Base-by-base conservation (phyloP, 2,329 filamentous ascomycete genomes). In the Trichoderma sp. region DNA sequence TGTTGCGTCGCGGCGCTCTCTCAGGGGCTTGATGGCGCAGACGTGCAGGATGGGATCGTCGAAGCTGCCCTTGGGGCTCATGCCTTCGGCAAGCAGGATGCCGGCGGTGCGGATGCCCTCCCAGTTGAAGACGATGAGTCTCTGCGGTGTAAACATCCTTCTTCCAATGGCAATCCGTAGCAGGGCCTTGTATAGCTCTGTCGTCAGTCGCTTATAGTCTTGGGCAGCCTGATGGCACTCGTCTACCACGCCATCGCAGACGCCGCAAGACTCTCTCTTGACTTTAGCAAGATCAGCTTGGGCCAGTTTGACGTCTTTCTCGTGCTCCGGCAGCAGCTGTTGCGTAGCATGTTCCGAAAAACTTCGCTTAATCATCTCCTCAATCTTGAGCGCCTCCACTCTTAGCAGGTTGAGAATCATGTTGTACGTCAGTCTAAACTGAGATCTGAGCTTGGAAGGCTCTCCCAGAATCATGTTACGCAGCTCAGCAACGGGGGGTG, bases 321-420 rank as follows among this genome's bases (percentile, higher is more conserved):
- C 94, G 75, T 98, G 95, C 79, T 98, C 94, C 0, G 96, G 96
- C 1, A 98, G 84, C 14, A 98, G 82, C 71, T 96, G 94, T 77
- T 99, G 96, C 0, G 95, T 98, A 29, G 95, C 95, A 80, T 99
- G 96, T 79, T 99, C 96, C 64, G 95, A 97, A 84, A 99, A 99
- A 79, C 94, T 97, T 73, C 96, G 91, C 86, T 99, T 99, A 84
- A 99, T 99, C 96, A 99, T 99, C 81, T 99, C 96, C 79, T 99
- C 96, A 74, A 99, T 98, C 83, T 97, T 98, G 73, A 99, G 82
- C 2, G 96, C 96, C 79, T 99, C 96, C 2, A 99, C 96, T 43
- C 96, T 91, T 60, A 99, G 85, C 37, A 99, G 84, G 76, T 98
- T 99, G 35, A 99, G 84, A 71, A 99, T 99, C 96, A 99, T 99